phyloP scores from a whole-genome alignment of 495 filamentous ascomycete species.

The Pseudoneurospora amorphoporcata region DNA sequence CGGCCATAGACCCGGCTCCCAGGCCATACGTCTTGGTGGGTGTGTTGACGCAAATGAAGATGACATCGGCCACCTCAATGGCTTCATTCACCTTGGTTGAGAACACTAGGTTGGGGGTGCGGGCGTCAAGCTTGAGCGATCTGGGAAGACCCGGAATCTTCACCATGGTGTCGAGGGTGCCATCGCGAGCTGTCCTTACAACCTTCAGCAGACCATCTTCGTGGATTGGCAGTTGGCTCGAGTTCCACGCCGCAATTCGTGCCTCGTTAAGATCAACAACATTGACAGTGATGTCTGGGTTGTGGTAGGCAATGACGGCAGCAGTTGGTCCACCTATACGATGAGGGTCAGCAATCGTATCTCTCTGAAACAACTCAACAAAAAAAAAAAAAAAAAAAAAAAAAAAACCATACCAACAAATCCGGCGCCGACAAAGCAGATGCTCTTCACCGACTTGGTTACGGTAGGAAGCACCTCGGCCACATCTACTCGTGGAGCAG shows the following conservation, averaged over 20 bases:
- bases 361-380: neutral
- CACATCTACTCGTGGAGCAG: constrained; percentile 2
- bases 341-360: neutral
- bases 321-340: constrained; percentile 60
- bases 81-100: constrained; percentile 50
- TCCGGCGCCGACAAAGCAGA: constrained; percentile 26
- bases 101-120: constrained; percentile 60
- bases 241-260: constrained; percentile 66
- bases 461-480: neutral
- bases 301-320: constrained; percentile 62
- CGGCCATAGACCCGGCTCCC: constrained; percentile 61
- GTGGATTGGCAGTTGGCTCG: constrained; percentile 62
- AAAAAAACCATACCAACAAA: constrained; percentile 17
- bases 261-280: constrained; percentile 59
- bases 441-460: constrained; percentile 33
- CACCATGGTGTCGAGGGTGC: constrained; percentile 21
- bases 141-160: constrained; percentile 5
- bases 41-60: constrained; percentile 74
- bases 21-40: constrained; percentile 64
- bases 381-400: too few species aligned
- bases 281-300: constrained; percentile 55
- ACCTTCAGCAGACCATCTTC: constrained; percentile 63
- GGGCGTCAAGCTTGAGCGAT: constrained; percentile 17
- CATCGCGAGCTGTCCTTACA: constrained; percentile 54
- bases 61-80: constrained; percentile 59